Evolutionary conservation across 1,284 basidiomycete species (phyloP), one percentile per base, ranked within the genome.

Genomic region (Cryptococcus hybrid): DNA sequence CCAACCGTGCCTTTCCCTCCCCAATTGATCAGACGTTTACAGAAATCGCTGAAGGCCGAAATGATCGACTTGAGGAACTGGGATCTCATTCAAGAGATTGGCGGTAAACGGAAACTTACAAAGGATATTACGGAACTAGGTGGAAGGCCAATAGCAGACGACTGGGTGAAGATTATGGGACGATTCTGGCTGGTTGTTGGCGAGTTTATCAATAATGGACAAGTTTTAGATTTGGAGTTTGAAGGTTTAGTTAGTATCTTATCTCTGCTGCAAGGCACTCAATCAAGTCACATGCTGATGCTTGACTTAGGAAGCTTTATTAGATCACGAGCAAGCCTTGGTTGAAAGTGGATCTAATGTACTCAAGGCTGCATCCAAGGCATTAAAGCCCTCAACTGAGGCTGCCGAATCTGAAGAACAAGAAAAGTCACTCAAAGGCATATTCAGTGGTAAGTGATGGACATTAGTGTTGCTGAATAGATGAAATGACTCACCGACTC

Each of bases 11-110:
- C 47, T 2, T 45, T 53, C 15, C 45, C 52, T 13, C 24, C 45
- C 2, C 37, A 30, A 12, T 45, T 49, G 30, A 30, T 47, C 12
- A 53, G 39, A 15, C 34, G 37, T 34, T 38, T 52, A 9, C 30
- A 42, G 42, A 55, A 39, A 18, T 55, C 43, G 5, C 15, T 34
- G 0, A 11, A 39, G 42, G 46, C 46, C 1, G 37, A 44, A 15
- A 15, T 55, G 15, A 51, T 47, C 7, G 68, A 71, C 56, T 58
- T 52, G 3, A 55, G 69, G 51, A 64, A 68, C 44, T 69, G 65
- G 63, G 68, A 68, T 42, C 43, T 69, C 52, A 51, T 71, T 34
- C 47, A 56, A 13, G 56, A 62, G 18, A 62, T 66, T 9, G 67
- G 64, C 1, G 64, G 67, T 7, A 52, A 58, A 12, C 35, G 53